These are phyloP conservation scores for Lactifluus echinatus DNA, from an alignment of 768 basidiomycete species.

Conservation along the genomic window DNA sequence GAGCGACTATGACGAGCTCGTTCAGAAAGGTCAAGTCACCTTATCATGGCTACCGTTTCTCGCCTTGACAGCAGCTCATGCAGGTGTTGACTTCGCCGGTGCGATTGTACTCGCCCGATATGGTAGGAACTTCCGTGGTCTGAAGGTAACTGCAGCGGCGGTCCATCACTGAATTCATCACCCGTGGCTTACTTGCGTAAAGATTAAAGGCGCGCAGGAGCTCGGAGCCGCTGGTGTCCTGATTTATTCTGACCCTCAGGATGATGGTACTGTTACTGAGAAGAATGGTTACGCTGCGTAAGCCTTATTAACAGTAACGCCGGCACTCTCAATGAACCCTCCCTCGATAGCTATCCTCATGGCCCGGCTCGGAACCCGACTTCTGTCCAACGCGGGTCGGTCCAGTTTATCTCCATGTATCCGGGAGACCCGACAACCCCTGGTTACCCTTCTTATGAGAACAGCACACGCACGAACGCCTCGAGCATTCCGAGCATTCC, in stretches of 20 bases:
- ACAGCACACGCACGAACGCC: conserved; percentile 55
- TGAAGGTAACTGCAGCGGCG: conserved; percentile 49
- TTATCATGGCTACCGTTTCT: neutral
- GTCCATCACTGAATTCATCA: neutral
- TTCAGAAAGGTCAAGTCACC: conserved; percentile 35
- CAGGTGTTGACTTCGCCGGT: conserved; percentile 65
- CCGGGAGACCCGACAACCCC: conserved; percentile 80
- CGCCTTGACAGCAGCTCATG: neutral
- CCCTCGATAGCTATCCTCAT: conserved; percentile 47
- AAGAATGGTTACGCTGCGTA: conserved; percentile 65
- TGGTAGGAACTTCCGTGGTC: conserved; percentile 68
- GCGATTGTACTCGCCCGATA: conserved; percentile 77
- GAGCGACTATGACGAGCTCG: conserved; percentile 62
- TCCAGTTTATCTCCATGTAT: conserved; percentile 55
- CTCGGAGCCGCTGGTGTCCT: conserved; percentile 69
- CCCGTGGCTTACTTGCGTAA: neutral
- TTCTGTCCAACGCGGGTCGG: conserved; percentile 80
- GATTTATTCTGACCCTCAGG: conserved; percentile 80
- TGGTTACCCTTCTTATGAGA: conserved; percentile 77
- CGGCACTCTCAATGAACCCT: neutral
- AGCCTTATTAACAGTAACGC: conserved; percentile 10
- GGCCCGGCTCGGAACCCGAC: conserved; percentile 85
- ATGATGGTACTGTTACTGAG: conserved; percentile 71
- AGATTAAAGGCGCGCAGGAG: conserved; percentile 81
- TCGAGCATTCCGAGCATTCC: conserved; percentile 67